Evolutionary conservation across 805 yeast species (phyloP).

Genomic region (Candida germanica): DNA sequence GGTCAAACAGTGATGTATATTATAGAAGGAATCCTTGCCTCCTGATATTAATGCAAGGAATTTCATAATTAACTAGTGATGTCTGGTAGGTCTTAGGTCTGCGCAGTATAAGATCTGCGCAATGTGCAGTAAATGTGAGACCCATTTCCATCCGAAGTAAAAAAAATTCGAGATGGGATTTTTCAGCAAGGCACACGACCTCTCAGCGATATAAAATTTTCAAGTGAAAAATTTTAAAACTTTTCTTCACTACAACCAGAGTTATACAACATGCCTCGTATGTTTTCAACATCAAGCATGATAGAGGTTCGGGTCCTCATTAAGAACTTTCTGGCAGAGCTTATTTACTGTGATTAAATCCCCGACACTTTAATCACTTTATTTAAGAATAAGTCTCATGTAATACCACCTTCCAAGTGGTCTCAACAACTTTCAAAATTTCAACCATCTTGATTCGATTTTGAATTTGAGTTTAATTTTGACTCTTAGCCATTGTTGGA

Average conservation of each 20-base stretch:
- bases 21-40: slow-evolving; percentile 93
- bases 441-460: no score
- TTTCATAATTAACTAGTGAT: no score
- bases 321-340: slow-evolving; percentile 11
- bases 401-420: no score
- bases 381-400: slow-evolving; percentile 17
- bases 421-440: no score
- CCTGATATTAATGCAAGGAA: slow-evolving; percentile 91
- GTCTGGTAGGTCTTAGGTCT: no score
- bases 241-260: slow-evolving; percentile 6
- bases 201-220: slow-evolving; percentile 3
- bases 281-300: slow-evolving; percentile 25
- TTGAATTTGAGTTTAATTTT: no score
- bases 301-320: slow-evolving; percentile 76
- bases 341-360: slow-evolving; percentile 55
- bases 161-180: no score
- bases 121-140: no score
- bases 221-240: slow-evolving; percentile 14
- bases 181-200: slow-evolving; percentile 7
- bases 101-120: no score
- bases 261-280: slow-evolving; percentile 56
- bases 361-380: slow-evolving; percentile 84
- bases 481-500: no score
- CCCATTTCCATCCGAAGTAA: no score
- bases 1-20: slow-evolving; percentile 78